Conservation (phyloP, 1,139 yeast species). For the Magnusiomyces sp. region DNA sequence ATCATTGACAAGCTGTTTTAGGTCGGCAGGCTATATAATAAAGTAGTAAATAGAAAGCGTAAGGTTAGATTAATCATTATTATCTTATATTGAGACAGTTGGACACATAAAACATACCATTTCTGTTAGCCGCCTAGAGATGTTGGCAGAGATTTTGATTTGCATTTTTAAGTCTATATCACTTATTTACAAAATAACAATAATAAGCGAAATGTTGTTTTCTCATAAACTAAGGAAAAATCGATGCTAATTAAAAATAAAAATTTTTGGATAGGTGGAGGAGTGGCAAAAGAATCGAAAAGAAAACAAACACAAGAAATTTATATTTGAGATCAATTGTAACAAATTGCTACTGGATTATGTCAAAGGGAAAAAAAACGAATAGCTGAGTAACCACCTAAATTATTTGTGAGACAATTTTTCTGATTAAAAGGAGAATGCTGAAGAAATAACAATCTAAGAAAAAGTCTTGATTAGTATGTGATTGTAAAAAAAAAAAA, state of each 20-base stretch:
- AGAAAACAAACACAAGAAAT: neutral
- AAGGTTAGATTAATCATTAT: neutral
- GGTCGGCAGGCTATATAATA: conserved; percentile 33
- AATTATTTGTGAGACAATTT: too few species aligned
- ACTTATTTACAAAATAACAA: neutral
- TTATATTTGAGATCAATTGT: neutral
- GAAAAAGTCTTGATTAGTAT: too few species aligned
- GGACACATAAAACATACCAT: conserved; percentile 21
- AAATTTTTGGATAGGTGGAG: conserved; percentile 4
- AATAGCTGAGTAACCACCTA: neutral
- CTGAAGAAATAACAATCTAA: too few species aligned
- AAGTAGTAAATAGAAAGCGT: neutral
- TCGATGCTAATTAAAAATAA: neutral
- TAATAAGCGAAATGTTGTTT: neutral
- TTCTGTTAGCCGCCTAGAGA: conserved; percentile 24
- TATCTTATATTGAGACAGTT: neutral
- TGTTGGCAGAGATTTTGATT: conserved; percentile 24
- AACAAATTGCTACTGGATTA: neutral
- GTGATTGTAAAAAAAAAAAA: neutral
- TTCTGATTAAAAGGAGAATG: too few species aligned
- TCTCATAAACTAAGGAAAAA: neutral
- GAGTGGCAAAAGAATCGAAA: conserved; percentile 1
- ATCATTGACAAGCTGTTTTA: conserved; percentile 35
- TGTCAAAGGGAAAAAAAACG: neutral
- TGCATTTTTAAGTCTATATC: conserved; percentile 17